These are phyloP conservation scores for Aschersonia sp. DNA, from an alignment of 2,329 filamentous ascomycete species.

Conservation along the genomic window DNA sequence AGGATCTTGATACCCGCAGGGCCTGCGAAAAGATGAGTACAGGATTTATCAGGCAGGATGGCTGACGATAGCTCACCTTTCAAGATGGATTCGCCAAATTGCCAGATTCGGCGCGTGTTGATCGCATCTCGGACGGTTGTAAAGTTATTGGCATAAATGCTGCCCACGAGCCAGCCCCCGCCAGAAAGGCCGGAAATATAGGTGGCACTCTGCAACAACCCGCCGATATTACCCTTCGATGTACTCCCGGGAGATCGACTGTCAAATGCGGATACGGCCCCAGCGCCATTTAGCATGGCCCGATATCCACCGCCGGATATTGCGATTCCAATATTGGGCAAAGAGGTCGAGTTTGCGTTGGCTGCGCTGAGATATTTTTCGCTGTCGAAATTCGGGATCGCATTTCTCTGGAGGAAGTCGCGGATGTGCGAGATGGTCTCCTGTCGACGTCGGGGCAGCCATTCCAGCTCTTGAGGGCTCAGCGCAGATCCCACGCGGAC, in stretches of 20 bases:
- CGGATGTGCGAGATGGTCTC: conserved; percentile 62
- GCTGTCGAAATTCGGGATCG: conserved; percentile 66
- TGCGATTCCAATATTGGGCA: conserved; percentile 55
- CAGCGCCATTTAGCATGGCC: conserved; percentile 69
- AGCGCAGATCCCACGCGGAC: conserved; percentile 48
- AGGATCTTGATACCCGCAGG: conserved; percentile 19
- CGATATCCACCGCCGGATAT: conserved; percentile 75
- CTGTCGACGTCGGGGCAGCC: conserved; percentile 56
- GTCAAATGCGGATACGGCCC: conserved; percentile 67
- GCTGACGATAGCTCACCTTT: conserved; percentile 8
- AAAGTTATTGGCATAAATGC: conserved; percentile 73
- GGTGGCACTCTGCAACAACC: conserved; percentile 65
- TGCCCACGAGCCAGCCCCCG: conserved; percentile 74
- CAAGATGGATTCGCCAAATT: conserved; percentile 25
- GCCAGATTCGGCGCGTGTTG: conserved; percentile 21
- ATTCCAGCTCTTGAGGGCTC: conserved; percentile 58
- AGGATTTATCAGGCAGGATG: neutral
- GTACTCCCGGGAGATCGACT: conserved; percentile 39
- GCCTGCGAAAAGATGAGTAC: conserved; percentile 7
- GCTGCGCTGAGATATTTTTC: conserved; percentile 44
- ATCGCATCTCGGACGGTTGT: conserved; percentile 34
- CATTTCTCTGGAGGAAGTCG: conserved; percentile 54
- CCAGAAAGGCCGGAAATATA: conserved; percentile 73
- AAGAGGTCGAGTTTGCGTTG: conserved; percentile 14
- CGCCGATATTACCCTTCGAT: conserved; percentile 53